Percentiles rank a stretch among this genome's conserved stretches.
Conservation (phyloP, 73 alveolate genomes). For the Effrenium voratum region DNA sequence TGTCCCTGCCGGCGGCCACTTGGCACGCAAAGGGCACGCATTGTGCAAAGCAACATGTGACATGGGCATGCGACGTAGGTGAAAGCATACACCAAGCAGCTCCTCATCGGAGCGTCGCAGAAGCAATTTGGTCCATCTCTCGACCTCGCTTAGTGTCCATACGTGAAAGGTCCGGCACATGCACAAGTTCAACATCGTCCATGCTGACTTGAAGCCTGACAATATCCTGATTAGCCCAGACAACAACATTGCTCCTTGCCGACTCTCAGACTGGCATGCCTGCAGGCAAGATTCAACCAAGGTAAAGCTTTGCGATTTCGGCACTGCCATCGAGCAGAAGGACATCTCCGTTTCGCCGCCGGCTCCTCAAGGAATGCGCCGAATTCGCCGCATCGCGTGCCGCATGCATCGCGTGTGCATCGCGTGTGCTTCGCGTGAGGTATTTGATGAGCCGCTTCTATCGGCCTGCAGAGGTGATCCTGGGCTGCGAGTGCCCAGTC, state of each 20-base stretch:
- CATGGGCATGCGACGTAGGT: background rate
- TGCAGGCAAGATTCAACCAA: background rate
- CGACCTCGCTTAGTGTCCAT: too few species aligned
- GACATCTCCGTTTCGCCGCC: slow-evolving; percentile 70
- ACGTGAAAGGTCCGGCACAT: slow-evolving; percentile 55
- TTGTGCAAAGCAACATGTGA: background rate
- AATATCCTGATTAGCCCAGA: slow-evolving; percentile 73
- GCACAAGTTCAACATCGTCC: slow-evolving; percentile 89
- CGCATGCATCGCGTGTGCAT: too few species aligned
- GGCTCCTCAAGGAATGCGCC: too few species aligned
- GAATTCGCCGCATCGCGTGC: too few species aligned
- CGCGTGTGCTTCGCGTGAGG: too few species aligned
- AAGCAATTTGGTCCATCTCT: background rate
- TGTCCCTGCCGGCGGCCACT: slow-evolving; percentile 32
- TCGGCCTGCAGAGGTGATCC: slow-evolving; percentile 75
- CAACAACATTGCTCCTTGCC: background rate
- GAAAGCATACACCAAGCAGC: slow-evolving; percentile 83
- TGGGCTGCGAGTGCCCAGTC: slow-evolving; percentile 67
- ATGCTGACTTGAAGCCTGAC: slow-evolving; percentile 84
- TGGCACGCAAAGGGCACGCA: background rate
- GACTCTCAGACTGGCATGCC: background rate
- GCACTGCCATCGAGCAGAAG: slow-evolving; percentile 85
- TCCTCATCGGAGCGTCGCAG: slow-evolving; percentile 26
- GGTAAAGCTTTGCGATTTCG: slow-evolving; percentile 88
- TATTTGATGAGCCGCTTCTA: slow-evolving; percentile 77